Percentiles rank a stretch among this genome's conserved stretches.
Evolutionary conservation across 1,139 yeast species (phyloP).

Genomic region (Nadsonia starkeyi-henricii): DNA sequence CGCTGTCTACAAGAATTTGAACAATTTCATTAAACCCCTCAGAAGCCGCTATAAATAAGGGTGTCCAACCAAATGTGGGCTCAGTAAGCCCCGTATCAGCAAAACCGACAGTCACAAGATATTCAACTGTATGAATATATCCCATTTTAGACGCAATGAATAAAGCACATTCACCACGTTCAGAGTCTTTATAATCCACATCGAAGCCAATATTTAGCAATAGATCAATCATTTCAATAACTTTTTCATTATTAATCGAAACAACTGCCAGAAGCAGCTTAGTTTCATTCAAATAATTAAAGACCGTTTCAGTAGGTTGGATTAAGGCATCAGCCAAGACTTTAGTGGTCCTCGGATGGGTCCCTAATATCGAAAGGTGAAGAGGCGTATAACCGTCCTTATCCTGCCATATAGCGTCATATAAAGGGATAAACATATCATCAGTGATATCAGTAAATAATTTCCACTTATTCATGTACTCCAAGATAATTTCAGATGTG

Average conservation of each 20-base stretch:
- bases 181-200: constrained; percentile 47
- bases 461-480: constrained; percentile 38
- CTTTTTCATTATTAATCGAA: neutral
- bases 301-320: constrained; percentile 3
- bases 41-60: constrained; percentile 79
- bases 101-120: constrained; percentile 38
- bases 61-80: constrained; percentile 83
- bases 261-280: neutral
- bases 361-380: constrained; percentile 70
- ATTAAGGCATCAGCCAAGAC: constrained; percentile 40
- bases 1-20: constrained; percentile 36
- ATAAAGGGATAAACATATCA: constrained; percentile 25
- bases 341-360: constrained; percentile 65
- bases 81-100: constrained; percentile 75
- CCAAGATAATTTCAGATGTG: constrained; percentile 43
- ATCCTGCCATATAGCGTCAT: constrained; percentile 61
- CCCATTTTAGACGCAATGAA: constrained; percentile 66
- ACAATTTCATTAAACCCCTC: constrained; percentile 61
- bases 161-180: constrained; percentile 60
- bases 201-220: constrained; percentile 49
- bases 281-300: neutral
- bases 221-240: constrained; percentile 40
- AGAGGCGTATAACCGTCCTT: constrained; percentile 71
- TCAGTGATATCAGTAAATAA: constrained; percentile 36
- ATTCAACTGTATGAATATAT: constrained; percentile 37